Base-by-base conservation (phyloP, 495 filamentous ascomycete species). In the Penicillium tannophilum region DNA sequence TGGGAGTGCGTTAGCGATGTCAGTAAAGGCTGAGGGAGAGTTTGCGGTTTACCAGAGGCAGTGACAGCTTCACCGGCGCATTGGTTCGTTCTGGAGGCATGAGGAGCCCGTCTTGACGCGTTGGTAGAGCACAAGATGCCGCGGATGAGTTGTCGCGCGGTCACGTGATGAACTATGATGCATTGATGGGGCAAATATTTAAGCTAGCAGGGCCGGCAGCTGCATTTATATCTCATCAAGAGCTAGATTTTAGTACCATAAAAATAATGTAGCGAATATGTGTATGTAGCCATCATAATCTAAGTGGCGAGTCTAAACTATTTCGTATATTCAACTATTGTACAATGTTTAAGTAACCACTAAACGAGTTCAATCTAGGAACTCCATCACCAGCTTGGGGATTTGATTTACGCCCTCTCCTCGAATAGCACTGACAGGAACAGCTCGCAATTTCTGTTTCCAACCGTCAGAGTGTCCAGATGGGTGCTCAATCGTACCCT, bases 401-500 rank as follows among this genome's bases (percentile, higher is more conserved):
- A 97, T 90, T 42, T 84, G 81, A 56, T 89, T 83, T 11, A 95
- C 86, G 8, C 93, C 93, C 68, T 98, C 85, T 19, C 87, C 90
- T 45, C 84, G 81, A 60, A 97, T 90, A 52, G 95, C 94, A 69
- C 92, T 93, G 55, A 98, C 86, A 3, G 94, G 94, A 61, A 98
- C 85, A 23, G 85, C 87, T 20, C 75, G 74, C 16, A 92, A 73
- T 28, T 82, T 79, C 51, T 84, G 76, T 45, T 76, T 86, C 89
- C 90, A 92, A 26, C 82, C 84, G 56, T 86, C 79, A 52, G 81
- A 71, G 63, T 87, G 80, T 1, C 86, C 85, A 58, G 87, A 88
- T 0, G 92, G 92, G 74, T 96, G 91, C 42, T 79, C 76, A 45
- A 80, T 75, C 14, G 74, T 72, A 2, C 87, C 83, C 16, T 77